Evolutionary conservation across 371 early-diverging fungal species (phyloP), one percentile per base, ranked within the genome.

Genomic region (Phascolomyces articulosus): DNA sequence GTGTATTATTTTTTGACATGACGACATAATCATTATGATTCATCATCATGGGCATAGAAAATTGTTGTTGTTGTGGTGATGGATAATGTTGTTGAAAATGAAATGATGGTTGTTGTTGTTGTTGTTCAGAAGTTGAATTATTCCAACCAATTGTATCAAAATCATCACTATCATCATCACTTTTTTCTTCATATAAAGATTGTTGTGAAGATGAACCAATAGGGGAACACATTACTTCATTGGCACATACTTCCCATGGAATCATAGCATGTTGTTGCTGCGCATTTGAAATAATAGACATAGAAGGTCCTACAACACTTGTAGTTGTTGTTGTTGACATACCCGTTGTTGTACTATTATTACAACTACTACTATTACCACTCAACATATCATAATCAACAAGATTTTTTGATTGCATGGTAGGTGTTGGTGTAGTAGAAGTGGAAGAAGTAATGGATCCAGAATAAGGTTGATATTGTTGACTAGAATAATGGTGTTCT

Each of bases 131-230:
- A 13, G 44, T 44, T 15, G 44, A 16, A n/a, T 44, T 44, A n/a
- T n/a, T 44, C 44, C 44, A 44, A n/a, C 7, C 7, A 4, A 16
- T 44, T 3, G 44, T 4, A n/a, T 44, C 44, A 44, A 44, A 44
- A n/a, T 44, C 44, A n/a, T 44, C 44, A n/a, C 44, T 44, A 7
- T 44, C 44, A n/a, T 44, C 44, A 44, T 44, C 44, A 44, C 44
- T 44, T 44, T 16, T 8, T 4, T 44, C 44, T n/a, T 44, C 44
- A n/a, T 44, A 44, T n/a, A 44, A 44, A 44, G 44, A 44, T 44
- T 44, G 44, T 44, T 44, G 44, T 13, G 44, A 44, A 44, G 44
- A 44, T 4, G 44, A 44, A n/a, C 44, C 44, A 0, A 44, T 13
- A n/a, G 44, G 44, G 8, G 44, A 44, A n/a, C 44, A 44, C n/a